Percentiles rank a stretch among this genome's conserved stretches.
Evolutionary conservation across 176 grass and related monocot genomes (phyloP).

Genomic region (Bonia amplexicaulis): DNA sequence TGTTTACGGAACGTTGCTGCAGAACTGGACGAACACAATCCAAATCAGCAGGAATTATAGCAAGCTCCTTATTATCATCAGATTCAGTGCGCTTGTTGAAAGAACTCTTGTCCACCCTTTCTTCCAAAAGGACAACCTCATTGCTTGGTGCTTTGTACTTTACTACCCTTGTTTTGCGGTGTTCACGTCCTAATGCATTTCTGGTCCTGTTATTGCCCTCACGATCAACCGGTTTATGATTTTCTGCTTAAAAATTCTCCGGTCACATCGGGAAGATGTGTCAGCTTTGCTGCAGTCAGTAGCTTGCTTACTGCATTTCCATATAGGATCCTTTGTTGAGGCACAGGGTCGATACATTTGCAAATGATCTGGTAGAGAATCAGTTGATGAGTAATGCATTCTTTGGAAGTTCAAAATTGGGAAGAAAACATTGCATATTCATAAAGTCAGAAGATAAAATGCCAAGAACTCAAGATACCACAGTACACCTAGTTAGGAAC

Average conservation of each 20-base stretch:
- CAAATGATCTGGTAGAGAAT: conserved; percentile 47
- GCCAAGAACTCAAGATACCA: background rate
- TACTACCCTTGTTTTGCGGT: conserved; percentile 17
- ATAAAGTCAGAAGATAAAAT: background rate
- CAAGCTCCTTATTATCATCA: conserved; percentile 11
- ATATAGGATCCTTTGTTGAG: conserved; percentile 31
- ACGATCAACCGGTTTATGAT: conserved; percentile 8
- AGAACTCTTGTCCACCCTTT: conserved; percentile 17
- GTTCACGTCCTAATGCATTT: background rate
- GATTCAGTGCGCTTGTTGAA: conserved; percentile 8
- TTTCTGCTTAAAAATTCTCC: conserved; percentile 20
- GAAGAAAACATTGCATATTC: conserved; percentile 1
- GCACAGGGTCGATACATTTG: conserved; percentile 27
- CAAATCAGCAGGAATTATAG: background rate
- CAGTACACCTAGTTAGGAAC: conserved; percentile 11
- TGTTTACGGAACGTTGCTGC: conserved; percentile 1
- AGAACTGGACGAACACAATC: background rate
- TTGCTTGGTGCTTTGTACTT: conserved; percentile 29
- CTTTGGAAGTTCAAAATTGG: background rate
- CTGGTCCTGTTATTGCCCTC: conserved; percentile 15
- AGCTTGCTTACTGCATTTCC: conserved; percentile 23
- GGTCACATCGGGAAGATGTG: background rate
- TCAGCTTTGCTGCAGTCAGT: conserved; percentile 18
- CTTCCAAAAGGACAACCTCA: conserved; percentile 24
- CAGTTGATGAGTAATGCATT: conserved; percentile 16